Percentiles rank a stretch among this genome's conserved stretches.
Evolutionary conservation across 2,329 filamentous ascomycete genomes (phyloP).

Genomic region (Karstenula rhodostoma): DNA sequence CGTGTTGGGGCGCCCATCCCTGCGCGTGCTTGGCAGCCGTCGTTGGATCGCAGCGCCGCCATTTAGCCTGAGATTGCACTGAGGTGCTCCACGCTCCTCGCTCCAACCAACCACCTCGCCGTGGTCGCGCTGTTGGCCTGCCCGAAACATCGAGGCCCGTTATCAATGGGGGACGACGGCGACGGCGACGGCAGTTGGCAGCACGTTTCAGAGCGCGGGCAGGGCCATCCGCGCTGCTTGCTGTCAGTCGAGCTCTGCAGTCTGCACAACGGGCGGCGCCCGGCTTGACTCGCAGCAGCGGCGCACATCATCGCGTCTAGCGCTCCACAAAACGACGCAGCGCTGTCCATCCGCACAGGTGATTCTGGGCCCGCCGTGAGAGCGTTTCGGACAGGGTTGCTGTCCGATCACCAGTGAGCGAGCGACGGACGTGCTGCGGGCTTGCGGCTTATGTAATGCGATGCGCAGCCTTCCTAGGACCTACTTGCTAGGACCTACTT

Average conservation of each 20-base stretch:
- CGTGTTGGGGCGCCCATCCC: slow-evolving; percentile 36
- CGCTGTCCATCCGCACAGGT: slow-evolving; percentile 3
- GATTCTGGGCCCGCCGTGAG: slow-evolving; percentile 27
- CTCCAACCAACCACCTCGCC: slow-evolving; percentile 24
- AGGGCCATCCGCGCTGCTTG: slow-evolving; percentile 29
- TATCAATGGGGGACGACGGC: slow-evolving; percentile 33
- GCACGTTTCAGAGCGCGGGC: slow-evolving; percentile 39
- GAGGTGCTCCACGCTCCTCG: slow-evolving; percentile 20
- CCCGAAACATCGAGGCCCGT: slow-evolving; percentile 40
- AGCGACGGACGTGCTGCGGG: not conserved
- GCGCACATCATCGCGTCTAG: slow-evolving; percentile 46
- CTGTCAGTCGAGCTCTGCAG: slow-evolving; percentile 15
- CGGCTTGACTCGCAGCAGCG: slow-evolving; percentile 41
- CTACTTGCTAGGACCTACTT: too few species aligned
- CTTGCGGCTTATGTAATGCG: slow-evolving; percentile 20
- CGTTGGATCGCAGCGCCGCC: slow-evolving; percentile 30
- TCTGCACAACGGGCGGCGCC: slow-evolving; percentile 13
- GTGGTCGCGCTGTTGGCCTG: slow-evolving; percentile 28
- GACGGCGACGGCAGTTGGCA: slow-evolving; percentile 35
- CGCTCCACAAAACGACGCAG: slow-evolving; percentile 35
- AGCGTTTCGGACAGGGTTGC: slow-evolving; percentile 38
- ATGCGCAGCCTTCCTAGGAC: slow-evolving; percentile 15
- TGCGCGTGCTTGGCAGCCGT: slow-evolving; percentile 28
- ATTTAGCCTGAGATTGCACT: slow-evolving; percentile 49
- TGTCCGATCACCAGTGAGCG: slow-evolving; percentile 38